Percentiles rank a stretch among this genome's conserved stretches.
Conservation (phyloP, 768 basidiomycete species). For the Russula sp. region DNA sequence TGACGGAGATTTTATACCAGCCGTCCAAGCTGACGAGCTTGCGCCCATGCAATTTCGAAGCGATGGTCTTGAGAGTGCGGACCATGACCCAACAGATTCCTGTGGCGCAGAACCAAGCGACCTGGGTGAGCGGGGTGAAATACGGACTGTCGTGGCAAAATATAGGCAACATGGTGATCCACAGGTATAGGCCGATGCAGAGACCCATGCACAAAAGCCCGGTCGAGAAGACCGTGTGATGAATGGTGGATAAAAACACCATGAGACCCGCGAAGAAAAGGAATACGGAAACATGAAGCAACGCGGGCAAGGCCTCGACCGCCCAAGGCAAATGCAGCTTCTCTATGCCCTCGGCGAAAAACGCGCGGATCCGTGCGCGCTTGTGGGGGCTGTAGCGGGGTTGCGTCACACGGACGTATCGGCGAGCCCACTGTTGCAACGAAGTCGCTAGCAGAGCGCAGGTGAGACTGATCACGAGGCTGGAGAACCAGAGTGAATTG, state of each 20-base stretch:
- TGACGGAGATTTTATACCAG: constrained; percentile 23
- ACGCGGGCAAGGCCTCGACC: constrained; percentile 25
- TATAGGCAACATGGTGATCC: constrained; percentile 25
- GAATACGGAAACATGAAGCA: constrained; percentile 51
- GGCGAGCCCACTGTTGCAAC: constrained; percentile 25
- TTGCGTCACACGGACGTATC: constrained; percentile 23
- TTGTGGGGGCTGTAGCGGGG: constrained; percentile 22
- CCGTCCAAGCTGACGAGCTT: constrained; percentile 21
- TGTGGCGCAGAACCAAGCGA: constrained; percentile 22
- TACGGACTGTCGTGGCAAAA: constrained; percentile 29
- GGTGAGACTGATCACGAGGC: constrained; percentile 22
- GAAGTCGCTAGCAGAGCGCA: constrained; percentile 22
- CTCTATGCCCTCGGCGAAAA: constrained; percentile 23
- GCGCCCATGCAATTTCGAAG: constrained; percentile 20
- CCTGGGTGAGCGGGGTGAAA: constrained; percentile 30
- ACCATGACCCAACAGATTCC: constrained; percentile 18
- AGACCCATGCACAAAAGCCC: constrained; percentile 20
- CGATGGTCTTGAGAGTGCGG: constrained; percentile 9
- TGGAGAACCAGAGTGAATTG: constrained; percentile 23
- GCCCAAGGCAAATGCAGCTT: constrained; percentile 17
- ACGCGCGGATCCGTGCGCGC: constrained; percentile 21
- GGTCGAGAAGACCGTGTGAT: constrained; percentile 17
- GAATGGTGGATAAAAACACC: constrained; percentile 41
- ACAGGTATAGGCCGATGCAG: constrained; percentile 19
- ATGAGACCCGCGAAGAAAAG: constrained; percentile 51